Evolutionary conservation across 768 basidiomycete genomes (phyloP).

Genomic region (Leccinum incarnatum): DNA sequence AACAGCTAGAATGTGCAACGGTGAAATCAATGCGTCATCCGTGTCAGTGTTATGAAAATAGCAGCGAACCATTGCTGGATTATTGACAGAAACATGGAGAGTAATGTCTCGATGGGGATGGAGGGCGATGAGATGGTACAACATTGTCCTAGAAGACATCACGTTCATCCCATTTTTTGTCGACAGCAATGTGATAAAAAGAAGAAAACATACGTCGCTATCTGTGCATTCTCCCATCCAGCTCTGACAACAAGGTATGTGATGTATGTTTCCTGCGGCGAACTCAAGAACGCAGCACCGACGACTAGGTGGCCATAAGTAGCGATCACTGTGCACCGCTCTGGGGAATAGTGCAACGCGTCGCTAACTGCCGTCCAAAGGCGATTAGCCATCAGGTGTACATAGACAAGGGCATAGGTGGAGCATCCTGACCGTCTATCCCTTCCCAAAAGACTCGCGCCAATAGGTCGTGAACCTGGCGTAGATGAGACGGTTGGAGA

Average conservation of each 20-base stretch:
- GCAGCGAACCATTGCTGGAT: conserved; percentile 65
- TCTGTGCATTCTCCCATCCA: conserved; percentile 79
- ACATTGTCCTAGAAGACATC: conserved; percentile 53
- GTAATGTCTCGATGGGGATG: conserved; percentile 78
- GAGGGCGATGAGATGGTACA: conserved; percentile 69
- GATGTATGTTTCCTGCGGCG: conserved; percentile 78
- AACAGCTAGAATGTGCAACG: conserved; percentile 45
- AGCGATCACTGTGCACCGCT: conserved; percentile 74
- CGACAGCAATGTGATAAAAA: background rate
- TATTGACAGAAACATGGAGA: conserved; percentile 80
- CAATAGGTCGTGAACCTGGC: conserved; percentile 71
- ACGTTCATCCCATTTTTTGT: background rate
- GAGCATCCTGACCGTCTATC: conserved; percentile 55
- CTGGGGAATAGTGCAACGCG: conserved; percentile 64
- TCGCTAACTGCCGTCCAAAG: conserved; percentile 54
- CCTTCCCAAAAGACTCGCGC: conserved; percentile 72
- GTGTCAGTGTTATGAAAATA: background rate
- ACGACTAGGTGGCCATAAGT: conserved; percentile 68
- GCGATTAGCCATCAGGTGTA: conserved; percentile 2
- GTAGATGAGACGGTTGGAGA: conserved; percentile 56
- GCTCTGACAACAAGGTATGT: conserved; percentile 76
- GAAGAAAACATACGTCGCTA: conserved; percentile 57
- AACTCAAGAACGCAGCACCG: conserved; percentile 73
- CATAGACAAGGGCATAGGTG: background rate
- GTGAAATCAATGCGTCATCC: background rate